Evolutionary conservation across 768 basidiomycete species (phyloP), one percentile per base, ranked within the genome.

Genomic region (Russula sp.): DNA sequence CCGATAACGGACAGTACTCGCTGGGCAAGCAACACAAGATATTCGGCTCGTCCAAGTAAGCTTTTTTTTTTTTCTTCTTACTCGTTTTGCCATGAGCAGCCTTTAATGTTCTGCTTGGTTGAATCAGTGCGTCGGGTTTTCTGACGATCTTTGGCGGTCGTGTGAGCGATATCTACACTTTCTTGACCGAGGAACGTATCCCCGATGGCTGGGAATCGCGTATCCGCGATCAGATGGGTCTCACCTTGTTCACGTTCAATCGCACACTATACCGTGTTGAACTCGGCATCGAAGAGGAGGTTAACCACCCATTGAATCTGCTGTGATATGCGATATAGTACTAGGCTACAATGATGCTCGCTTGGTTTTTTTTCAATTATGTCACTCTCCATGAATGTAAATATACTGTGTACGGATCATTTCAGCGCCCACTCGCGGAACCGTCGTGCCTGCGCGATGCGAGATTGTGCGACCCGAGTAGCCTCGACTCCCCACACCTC

Each of bases 181-280:
- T 88, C 52, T 70, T 92, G n/a, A 69, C 76, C 10, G 86, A 92
- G 48, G 89, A 92, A 65, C 80, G 87, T 16, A 69, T 92, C 36
- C 84, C 85, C 0, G 77, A 85, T 0, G 83, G 83, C 22, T 91
- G 87, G 86, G 87, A 90, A 69, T 78, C 88, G 0, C 74, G 79
- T 14, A 70, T 83, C 35, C 75, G 79, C 20, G 73, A 77, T 38
- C 80, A 73, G 0, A 73, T 77, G 57, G 88, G 89, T 0, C 71
- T 90, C 38, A 88, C 88, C 0, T 72, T 90, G 9, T 49, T 73
- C 13, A 69, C 70, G 9, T 82, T 88, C 74, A 87, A 90, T 68
- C 60, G 11, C 29, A 72, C 72, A 1, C 69, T 68, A 6, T n/a
- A 70, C 32, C 58, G 53, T 7, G 68, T 75, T 25, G 74, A 73